A percentile compares a stretch with the other conserved stretches of the same genome.
phyloP scores from a whole-genome alignment of 2,329 filamentous ascomycete genomes.

The Aphanocladium album region DNA sequence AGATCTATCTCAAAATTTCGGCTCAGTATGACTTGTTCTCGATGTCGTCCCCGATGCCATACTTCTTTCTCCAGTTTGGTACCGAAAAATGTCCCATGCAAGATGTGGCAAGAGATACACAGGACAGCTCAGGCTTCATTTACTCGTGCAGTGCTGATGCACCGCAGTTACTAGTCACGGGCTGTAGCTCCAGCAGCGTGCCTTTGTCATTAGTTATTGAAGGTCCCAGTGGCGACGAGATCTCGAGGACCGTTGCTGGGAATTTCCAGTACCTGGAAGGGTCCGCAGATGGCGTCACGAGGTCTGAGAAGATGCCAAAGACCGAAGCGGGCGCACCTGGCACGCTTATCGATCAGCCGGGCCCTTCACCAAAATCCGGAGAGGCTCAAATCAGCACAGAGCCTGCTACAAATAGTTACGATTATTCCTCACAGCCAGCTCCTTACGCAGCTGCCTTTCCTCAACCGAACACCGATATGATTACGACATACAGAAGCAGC shows the following conservation, averaged over 20 bases:
- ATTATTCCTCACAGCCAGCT: constrained; percentile 39
- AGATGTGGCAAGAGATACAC: constrained; percentile 56
- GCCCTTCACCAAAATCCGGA: constrained; percentile 38
- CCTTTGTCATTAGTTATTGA: constrained; percentile 52
- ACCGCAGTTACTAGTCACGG: constrained; percentile 54
- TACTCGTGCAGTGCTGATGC: constrained; percentile 70
- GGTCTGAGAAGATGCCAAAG: constrained; percentile 31
- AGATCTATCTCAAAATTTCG: constrained; percentile 68
- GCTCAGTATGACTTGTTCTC: constrained; percentile 66
- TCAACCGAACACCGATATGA: constrained; percentile 46
- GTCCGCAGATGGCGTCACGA: constrained; percentile 41
- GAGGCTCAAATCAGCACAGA: constrained; percentile 34
- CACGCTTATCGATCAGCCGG: constrained; percentile 33
- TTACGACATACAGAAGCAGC: constrained; percentile 49
- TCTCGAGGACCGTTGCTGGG: constrained; percentile 44
- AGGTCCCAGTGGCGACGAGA: constrained; percentile 45
- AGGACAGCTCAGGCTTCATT: constrained; percentile 56
- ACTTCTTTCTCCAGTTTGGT: constrained; percentile 71
- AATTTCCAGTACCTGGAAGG: constrained; percentile 47
- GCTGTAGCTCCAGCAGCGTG: constrained; percentile 45
- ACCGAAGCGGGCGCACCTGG: constrained; percentile 33
- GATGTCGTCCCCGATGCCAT: constrained; percentile 49
- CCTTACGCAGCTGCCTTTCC: constrained; percentile 36
- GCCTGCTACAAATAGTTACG: constrained; percentile 39
- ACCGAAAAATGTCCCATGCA: constrained; percentile 59